Percentiles rank a stretch among this genome's conserved stretches.
These are phyloP conservation scores for Fraxinus dipetala DNA, from an alignment of 305 asterid species.

Conservation along the genomic window DNA sequence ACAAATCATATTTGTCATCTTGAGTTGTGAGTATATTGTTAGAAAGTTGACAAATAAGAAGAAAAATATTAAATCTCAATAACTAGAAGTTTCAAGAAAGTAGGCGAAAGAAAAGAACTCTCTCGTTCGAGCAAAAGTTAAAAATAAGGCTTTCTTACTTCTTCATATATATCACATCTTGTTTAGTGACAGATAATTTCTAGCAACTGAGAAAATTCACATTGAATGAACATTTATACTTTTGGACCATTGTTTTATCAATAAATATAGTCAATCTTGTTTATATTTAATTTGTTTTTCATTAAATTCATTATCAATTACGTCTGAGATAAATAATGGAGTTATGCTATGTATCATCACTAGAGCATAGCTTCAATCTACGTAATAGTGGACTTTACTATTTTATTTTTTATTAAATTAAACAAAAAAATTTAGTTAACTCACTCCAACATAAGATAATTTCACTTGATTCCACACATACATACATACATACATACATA, in stretches of 20 bases:
- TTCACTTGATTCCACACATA: no score
- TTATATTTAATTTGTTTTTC: not conserved
- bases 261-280: not conserved
- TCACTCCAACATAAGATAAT: not conserved
- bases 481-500: no score
- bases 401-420: no score
- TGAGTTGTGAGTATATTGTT: no score
- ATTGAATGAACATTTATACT: not conserved
- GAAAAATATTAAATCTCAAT: no score
- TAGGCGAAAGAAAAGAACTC: not conserved
- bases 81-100: not conserved
- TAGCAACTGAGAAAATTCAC: not conserved
- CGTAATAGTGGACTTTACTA: not conserved
- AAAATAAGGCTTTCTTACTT: no score
- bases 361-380: not conserved
- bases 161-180: no score
- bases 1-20: no score
- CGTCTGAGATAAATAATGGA: not conserved
- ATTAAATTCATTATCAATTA: not conserved
- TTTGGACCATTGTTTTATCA: not conserved
- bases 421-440: no score
- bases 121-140: no score
- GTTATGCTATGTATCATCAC: not conserved
- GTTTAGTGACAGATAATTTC: not conserved
- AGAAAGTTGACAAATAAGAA: no score